These are phyloP conservation scores for Wolfiporia cocos DNA, from an alignment of 1,284 basidiomycete species.

Conservation along the genomic window DNA sequence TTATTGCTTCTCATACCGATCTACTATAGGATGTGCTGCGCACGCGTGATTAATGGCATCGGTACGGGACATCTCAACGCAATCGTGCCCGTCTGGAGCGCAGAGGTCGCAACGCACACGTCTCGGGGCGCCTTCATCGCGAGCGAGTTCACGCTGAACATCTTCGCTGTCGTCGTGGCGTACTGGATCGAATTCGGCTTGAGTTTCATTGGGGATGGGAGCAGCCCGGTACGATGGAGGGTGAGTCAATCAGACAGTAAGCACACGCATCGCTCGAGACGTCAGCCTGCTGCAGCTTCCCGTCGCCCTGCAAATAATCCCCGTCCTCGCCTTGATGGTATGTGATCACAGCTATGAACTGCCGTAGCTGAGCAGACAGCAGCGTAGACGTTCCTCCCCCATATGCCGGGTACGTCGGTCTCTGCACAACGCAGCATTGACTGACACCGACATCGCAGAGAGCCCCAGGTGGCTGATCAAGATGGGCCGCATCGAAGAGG, in stretches of 20 bases:
- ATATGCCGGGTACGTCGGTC: slow-evolving; percentile 9
- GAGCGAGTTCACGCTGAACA: slow-evolving; percentile 36
- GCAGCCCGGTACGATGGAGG: slow-evolving; percentile 34
- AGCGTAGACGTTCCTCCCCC: neutral
- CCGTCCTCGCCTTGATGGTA: slow-evolving; percentile 36
- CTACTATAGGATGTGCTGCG: slow-evolving; percentile 38
- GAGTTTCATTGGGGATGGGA: slow-evolving; percentile 40
- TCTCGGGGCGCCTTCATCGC: slow-evolving; percentile 35
- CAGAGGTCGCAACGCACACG: slow-evolving; percentile 40
- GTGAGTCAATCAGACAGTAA: slow-evolving; percentile 21
- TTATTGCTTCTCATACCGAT: slow-evolving; percentile 6
- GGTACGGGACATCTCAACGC: slow-evolving; percentile 47
- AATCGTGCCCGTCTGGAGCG: slow-evolving; percentile 47
- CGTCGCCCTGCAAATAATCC: slow-evolving; percentile 43
- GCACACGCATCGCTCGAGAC: no score
- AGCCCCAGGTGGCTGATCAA: slow-evolving; percentile 54
- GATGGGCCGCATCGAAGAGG: slow-evolving; percentile 41
- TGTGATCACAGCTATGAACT: no score
- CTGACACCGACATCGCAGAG: slow-evolving; percentile 22
- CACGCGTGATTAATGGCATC: slow-evolving; percentile 45
- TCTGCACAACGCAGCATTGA: neutral
- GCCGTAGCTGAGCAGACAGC: no score
- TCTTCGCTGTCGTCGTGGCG: slow-evolving; percentile 47
- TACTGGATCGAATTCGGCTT: slow-evolving; percentile 51
- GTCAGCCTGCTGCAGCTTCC: slow-evolving; percentile 38